A percentile compares a stretch with the other conserved stretches of the same genome.
Evolutionary conservation across 179 eudicot genomes (phyloP).

Genomic region (Beta lomatogona): DNA sequence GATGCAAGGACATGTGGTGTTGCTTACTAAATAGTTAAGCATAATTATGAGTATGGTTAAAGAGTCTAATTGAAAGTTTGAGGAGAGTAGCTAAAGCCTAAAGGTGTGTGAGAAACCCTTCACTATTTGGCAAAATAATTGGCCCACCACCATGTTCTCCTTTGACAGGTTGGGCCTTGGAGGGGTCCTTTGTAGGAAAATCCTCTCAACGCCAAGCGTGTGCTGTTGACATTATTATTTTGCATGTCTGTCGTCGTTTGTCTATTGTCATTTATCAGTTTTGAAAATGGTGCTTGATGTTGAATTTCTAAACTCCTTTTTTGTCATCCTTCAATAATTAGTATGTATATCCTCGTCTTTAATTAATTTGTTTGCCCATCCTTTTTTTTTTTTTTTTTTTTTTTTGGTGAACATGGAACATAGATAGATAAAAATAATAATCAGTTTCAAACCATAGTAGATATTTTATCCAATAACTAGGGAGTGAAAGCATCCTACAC

Average conservation of each 20-base stretch:
- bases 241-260: not conserved
- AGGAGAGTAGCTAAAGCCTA: slow-evolving; percentile 6
- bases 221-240: slow-evolving; percentile 24
- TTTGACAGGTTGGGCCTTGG: slow-evolving; percentile 23
- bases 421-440: too few relatives aligned
- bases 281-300: too few relatives aligned
- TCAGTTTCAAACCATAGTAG: too few relatives aligned
- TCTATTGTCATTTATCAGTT: not conserved
- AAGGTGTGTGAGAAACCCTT: slow-evolving; percentile 1
- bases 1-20: slow-evolving; percentile 40
- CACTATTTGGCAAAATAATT: slow-evolving; percentile 1
- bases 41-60: slow-evolving; percentile 49
- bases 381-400: too few relatives aligned
- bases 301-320: too few relatives aligned
- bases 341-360: not conserved
- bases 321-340: too few relatives aligned
- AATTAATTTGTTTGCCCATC: not conserved
- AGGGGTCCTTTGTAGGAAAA: not conserved
- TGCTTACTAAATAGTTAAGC: slow-evolving; percentile 45
- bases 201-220: slow-evolving; percentile 37
- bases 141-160: slow-evolving; percentile 49
- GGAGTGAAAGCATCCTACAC: too few relatives aligned
- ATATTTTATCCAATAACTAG: too few relatives aligned
- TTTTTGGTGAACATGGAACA: rapidly evolving
- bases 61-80: slow-evolving; percentile 31